Evolutionary conservation across 352 stramenopile genomes (phyloP).

Genomic region (Phytopythium montanum): DNA sequence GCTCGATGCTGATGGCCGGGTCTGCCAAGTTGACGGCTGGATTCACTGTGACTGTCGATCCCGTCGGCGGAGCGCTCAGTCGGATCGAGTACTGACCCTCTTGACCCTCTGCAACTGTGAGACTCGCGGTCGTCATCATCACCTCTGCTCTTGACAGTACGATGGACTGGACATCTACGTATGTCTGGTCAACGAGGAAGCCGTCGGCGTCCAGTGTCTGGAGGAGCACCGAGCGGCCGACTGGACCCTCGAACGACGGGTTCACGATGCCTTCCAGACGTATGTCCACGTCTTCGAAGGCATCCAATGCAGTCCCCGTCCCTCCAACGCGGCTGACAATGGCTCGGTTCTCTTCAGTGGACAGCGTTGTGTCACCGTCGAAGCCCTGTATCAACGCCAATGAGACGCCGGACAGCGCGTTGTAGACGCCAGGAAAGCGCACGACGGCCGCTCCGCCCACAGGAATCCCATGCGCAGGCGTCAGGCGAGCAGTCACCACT

Average conservation of each 20-base stretch:
- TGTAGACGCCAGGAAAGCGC: slow-evolving; percentile 50
- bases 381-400: slow-evolving; percentile 24
- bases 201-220: slow-evolving; percentile 40
- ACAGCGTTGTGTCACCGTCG: slow-evolving; percentile 21
- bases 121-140: slow-evolving; percentile 22
- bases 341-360: slow-evolving; percentile 17
- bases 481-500: slow-evolving; percentile 25
- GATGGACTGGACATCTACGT: slow-evolving; percentile 29
- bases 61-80: slow-evolving; percentile 37
- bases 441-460: slow-evolving; percentile 37
- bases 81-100: slow-evolving; percentile 33
- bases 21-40: slow-evolving; percentile 8
- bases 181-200: slow-evolving; percentile 49
- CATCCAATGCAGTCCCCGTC: slow-evolving; percentile 8
- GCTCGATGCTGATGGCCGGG: slow-evolving; percentile 18
- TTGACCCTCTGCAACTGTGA: slow-evolving; percentile 26
- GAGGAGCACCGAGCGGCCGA: slow-evolving; percentile 40
- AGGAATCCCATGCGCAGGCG: slow-evolving; percentile 28
- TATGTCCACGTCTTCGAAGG: slow-evolving; percentile 26
- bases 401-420: slow-evolving; percentile 13
- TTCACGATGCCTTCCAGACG: slow-evolving; percentile 30
- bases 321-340: slow-evolving; percentile 17
- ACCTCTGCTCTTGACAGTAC: slow-evolving; percentile 38
- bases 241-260: slow-evolving; percentile 47
- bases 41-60: slow-evolving; percentile 12